phyloP scores from a whole-genome alignment of 1,284 basidiomycete species.

The Quambalaria eucalypti region DNA sequence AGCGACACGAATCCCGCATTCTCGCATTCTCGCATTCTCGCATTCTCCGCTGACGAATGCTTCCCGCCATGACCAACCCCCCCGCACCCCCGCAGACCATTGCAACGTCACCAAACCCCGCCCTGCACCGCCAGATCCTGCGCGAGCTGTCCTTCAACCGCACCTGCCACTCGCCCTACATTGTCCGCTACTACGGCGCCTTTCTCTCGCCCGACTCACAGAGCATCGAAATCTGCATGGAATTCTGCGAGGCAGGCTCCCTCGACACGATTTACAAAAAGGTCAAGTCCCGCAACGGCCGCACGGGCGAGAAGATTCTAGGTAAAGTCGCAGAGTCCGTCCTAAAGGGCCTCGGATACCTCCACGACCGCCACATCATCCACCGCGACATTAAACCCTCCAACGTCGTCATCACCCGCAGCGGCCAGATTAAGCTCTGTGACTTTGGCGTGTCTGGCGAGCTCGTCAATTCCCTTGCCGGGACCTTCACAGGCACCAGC shows the following conservation, averaged over 20 bases:
- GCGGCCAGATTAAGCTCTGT: constrained; percentile 80
- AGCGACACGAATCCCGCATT: neutral
- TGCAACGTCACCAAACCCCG: constrained; percentile 82
- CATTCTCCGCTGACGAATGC: neutral
- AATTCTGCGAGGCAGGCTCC: constrained; percentile 72
- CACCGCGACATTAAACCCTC: constrained; percentile 97
- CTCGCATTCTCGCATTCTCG: neutral
- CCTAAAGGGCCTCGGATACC: constrained; percentile 79
- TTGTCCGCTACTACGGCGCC: constrained; percentile 85
- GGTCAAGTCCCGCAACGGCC: constrained; percentile 65
- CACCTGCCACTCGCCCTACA: constrained; percentile 72
- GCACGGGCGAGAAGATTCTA: constrained; percentile 83
- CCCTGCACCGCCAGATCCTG: constrained; percentile 72
- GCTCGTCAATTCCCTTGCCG: constrained; percentile 78
- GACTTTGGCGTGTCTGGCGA: constrained; percentile 97
- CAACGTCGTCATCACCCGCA: constrained; percentile 76
- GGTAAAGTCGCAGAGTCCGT: constrained; percentile 87
- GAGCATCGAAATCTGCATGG: constrained; percentile 93
- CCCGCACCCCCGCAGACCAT: constrained; percentile 57
- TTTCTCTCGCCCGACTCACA: constrained; percentile 86
- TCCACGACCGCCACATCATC: constrained; percentile 82
- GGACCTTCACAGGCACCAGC: constrained; percentile 91
- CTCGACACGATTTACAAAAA: constrained; percentile 78
- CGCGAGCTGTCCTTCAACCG: constrained; percentile 86
- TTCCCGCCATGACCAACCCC: neutral